Percentiles rank a stretch among this genome's conserved stretches.
These are phyloP conservation scores for Melocanna baccifera DNA, from an alignment of 176 grass and related monocot species.

Conservation along the genomic window DNA sequence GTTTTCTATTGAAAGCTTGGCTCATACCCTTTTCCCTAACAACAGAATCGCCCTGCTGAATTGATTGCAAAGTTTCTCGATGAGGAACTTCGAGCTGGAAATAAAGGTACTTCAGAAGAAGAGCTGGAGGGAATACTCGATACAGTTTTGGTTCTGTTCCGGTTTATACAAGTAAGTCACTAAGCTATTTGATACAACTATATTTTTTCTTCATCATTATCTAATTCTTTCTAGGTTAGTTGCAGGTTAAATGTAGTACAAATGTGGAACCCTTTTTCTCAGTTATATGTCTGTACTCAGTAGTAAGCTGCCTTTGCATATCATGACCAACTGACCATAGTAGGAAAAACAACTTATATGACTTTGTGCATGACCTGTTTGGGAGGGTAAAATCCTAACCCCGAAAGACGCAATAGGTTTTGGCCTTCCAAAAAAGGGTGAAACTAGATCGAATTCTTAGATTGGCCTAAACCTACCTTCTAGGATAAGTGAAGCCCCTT, in stretches of 20 bases:
- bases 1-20: neutral
- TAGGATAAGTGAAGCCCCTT: neutral
- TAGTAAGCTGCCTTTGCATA: neutral
- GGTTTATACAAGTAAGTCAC: slow-evolving; percentile 94
- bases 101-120: slow-evolving; percentile 99
- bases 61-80: slow-evolving; percentile 99
- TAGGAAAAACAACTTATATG: neutral
- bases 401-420: neutral
- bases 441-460: neutral
- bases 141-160: slow-evolving; percentile 96
- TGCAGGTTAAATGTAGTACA: neutral
- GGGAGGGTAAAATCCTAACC: neutral
- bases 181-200: slow-evolving; percentile 9
- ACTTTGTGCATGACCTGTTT: neutral
- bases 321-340: neutral
- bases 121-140: slow-evolving; percentile 97
- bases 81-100: slow-evolving; percentile 98
- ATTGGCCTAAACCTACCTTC: neutral
- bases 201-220: neutral
- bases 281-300: neutral
- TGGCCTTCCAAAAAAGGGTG: neutral
- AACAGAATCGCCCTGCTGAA: slow-evolving; percentile 96
- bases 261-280: neutral
- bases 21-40: slow-evolving; percentile 21
- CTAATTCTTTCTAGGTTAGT: neutral